Conservation (phyloP, 352 stramenopile species). For the Phytopythium mirpurense region DNA sequence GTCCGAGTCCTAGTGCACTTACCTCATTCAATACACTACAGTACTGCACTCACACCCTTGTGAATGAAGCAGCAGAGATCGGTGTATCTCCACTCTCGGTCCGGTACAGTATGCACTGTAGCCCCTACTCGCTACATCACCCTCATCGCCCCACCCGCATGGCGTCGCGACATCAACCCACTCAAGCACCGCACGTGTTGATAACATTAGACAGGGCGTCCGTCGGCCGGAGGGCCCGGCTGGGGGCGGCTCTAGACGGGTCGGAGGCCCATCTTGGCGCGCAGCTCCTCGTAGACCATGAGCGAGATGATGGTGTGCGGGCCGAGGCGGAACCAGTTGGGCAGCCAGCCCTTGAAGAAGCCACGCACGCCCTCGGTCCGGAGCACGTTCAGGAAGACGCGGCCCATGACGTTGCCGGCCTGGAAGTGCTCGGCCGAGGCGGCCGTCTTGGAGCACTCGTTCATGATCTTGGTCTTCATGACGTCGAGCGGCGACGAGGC, state of each 20-base stretch:
- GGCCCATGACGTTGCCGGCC: conserved; percentile 27
- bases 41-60: too few relatives aligned
- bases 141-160: too few relatives aligned
- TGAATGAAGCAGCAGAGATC: too few relatives aligned
- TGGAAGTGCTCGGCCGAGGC: conserved; percentile 22
- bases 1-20: too few relatives aligned
- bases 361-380: conserved; percentile 44
- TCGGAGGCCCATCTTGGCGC: conserved; percentile 29
- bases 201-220: too few relatives aligned
- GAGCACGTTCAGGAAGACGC: conserved; percentile 42
- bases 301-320: conserved; percentile 70
- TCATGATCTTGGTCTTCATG: conserved; percentile 82
- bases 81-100: too few relatives aligned
- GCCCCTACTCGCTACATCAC: too few relatives aligned
- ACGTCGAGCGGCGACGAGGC: conserved; percentile 67
- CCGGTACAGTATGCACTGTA: too few relatives aligned
- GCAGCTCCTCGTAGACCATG: conserved; percentile 65
- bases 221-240: too few relatives aligned
- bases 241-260: conserved; percentile 36
- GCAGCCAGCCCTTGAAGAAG: conserved; percentile 65
- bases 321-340: conserved; percentile 59
- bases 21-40: too few relatives aligned
- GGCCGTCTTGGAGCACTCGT: conserved; percentile 45
- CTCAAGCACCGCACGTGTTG: too few relatives aligned
- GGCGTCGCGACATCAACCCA: too few relatives aligned